phyloP scores from a whole-genome alignment of 108 stramenopile genomes.

The Schizochytrium sp. region DNA sequence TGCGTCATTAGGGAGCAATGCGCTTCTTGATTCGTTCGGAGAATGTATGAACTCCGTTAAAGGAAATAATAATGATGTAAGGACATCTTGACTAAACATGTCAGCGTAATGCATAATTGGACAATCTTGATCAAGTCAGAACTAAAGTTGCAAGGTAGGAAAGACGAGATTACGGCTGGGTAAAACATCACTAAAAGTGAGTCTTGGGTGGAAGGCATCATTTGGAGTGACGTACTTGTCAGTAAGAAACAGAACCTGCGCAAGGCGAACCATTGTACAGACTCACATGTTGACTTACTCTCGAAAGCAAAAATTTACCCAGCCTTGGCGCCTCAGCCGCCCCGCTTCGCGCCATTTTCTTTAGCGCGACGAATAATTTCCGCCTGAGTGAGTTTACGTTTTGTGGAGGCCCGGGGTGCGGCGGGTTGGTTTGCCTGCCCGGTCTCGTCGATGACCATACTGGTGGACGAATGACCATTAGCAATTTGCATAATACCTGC shows the following conservation, averaged over 20 bases:
- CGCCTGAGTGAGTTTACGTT: slow-evolving; percentile 29
- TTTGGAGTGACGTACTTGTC: too few relatives aligned
- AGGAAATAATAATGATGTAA: too few relatives aligned
- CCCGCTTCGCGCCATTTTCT: slow-evolving; percentile 5
- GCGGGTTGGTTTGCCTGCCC: neutral
- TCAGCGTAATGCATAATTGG: too few relatives aligned
- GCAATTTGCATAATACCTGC: neutral
- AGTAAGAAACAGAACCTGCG: too few relatives aligned
- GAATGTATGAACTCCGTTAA: too few relatives aligned
- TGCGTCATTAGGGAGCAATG: neutral
- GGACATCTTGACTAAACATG: too few relatives aligned
- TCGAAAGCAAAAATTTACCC: neutral
- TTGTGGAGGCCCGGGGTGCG: neutral
- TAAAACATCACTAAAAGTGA: too few relatives aligned
- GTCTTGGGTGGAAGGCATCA: too few relatives aligned
- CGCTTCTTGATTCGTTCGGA: neutral
- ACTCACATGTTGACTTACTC: neutral
- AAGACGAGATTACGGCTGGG: too few relatives aligned
- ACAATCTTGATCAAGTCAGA: too few relatives aligned
- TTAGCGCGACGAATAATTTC: slow-evolving; percentile 22
- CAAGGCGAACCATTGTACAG: too few relatives aligned
- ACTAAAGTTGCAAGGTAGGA: too few relatives aligned
- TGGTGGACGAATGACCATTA: neutral
- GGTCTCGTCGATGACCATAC: neutral
- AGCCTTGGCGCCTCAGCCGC: slow-evolving; percentile 46